phyloP scores from a whole-genome alignment of 306 rosid genomes.

The Purshia tridentata region DNA sequence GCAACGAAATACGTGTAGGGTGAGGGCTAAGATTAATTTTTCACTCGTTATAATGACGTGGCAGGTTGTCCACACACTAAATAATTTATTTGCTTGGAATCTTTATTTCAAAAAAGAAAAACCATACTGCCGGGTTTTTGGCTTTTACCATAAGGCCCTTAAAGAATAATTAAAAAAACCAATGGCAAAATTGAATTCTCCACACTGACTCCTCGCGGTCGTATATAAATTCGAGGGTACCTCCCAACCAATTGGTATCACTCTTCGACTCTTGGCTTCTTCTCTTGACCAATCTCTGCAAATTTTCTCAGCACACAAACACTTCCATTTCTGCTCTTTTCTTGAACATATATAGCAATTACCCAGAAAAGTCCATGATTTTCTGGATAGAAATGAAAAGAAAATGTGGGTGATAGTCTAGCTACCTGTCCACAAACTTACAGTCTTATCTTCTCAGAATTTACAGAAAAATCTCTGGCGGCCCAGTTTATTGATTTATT shows the following conservation, averaged over 20 bases:
- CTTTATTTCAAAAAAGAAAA: neutral
- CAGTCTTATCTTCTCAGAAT: neutral
- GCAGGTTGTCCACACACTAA: no score
- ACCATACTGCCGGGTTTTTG: neutral
- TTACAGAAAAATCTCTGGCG: neutral
- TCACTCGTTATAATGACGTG: no score
- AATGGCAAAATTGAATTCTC: neutral
- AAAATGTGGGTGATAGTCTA: conserved; percentile 1
- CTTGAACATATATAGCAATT: neutral
- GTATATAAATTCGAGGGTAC: neutral
- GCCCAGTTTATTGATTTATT: neutral
- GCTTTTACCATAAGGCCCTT: neutral
- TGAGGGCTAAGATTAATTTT: no score
- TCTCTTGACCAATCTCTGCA: neutral
- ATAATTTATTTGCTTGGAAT: neutral
- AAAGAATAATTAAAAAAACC: neutral
- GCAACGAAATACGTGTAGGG: no score
- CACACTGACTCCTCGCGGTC: neutral
- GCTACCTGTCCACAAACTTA: neutral
- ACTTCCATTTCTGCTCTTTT: conserved; percentile 7
- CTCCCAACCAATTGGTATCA: neutral
- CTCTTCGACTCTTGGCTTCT: neutral
- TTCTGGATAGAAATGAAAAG: conserved; percentile 1
- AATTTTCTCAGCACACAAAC: conserved; percentile 6
- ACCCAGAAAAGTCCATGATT: conserved; percentile 5